These are phyloP conservation scores for Tillandsia leiboldiana DNA, from an alignment of 176 grass and related monocot genomes.

Conservation along the genomic window DNA sequence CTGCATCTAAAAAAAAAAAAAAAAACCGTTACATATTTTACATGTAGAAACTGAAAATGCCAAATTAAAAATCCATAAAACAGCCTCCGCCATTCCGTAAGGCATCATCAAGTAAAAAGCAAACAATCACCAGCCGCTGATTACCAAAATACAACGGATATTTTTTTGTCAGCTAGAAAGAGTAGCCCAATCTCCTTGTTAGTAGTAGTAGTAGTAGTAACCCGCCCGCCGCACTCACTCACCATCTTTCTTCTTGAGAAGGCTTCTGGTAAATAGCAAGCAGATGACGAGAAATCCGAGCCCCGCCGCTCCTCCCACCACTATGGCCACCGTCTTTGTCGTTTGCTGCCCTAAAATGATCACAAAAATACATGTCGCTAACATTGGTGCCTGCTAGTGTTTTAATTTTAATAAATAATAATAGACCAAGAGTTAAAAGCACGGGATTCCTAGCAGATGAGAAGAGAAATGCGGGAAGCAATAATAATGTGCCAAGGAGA, in stretches of 20 bases:
- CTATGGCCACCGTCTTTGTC: conserved; percentile 90
- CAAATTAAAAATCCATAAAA: not conserved
- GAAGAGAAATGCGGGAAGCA: no score
- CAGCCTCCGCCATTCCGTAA: no score
- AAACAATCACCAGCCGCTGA: no score
- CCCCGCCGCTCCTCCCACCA: conserved; percentile 75
- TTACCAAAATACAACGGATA: no score
- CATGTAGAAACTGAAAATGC: conserved; percentile 9
- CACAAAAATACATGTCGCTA: not conserved
- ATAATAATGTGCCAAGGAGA: no score
- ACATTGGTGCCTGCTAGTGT: not conserved
- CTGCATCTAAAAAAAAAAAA: conserved; percentile 36
- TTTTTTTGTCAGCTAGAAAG: not conserved
- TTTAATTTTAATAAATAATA: not conserved
- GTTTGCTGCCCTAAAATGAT: conserved; percentile 66
- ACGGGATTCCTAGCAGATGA: no score
- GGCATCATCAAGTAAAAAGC: no score
- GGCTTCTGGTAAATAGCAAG: conserved; percentile 72
- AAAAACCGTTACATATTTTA: conserved; percentile 13
- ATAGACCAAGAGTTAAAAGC: no score
- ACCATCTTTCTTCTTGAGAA: conserved; percentile 92
- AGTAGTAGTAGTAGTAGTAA: no score
- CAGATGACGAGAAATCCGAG: conserved; percentile 90
- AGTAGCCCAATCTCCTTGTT: no score
- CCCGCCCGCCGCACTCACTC: conserved; percentile 15